Conservation (phyloP, 2,329 filamentous ascomycete genomes). For the Penicillium sp. region DNA sequence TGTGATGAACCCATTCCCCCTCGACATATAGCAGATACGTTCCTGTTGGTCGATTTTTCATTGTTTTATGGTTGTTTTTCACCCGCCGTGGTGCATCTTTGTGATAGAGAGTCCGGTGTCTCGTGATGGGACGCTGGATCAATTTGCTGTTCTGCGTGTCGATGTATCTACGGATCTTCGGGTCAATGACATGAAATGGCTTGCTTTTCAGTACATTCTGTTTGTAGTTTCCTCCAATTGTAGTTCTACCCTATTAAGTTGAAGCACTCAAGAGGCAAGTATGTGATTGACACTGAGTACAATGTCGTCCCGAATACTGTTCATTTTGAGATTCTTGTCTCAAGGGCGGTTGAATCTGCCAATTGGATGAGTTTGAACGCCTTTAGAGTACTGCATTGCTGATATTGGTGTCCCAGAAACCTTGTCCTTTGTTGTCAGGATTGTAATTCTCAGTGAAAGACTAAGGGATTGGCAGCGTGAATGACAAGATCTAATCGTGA, state of each 20-base stretch:
- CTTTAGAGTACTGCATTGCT: not conserved
- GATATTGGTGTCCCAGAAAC: not conserved
- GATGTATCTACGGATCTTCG: slow-evolving; percentile 12
- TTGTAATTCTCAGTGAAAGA: not conserved
- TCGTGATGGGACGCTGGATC: not conserved
- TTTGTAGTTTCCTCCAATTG: not conserved
- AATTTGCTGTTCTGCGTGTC: slow-evolving; percentile 5
- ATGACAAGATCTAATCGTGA: not conserved
- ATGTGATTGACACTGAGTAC: not conserved
- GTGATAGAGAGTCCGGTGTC: slow-evolving; percentile 12
- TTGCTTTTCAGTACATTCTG: not conserved
- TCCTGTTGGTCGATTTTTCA: slow-evolving; percentile 7
- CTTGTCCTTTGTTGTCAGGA: not conserved
- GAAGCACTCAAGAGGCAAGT: too few relatives aligned
- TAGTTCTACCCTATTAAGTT: not conserved
- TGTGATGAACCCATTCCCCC: slow-evolving; percentile 19
- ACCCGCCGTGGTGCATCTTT: slow-evolving; percentile 5
- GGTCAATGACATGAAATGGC: not conserved
- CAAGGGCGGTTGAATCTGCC: not conserved
- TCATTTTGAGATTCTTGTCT: not conserved
- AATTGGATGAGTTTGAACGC: not conserved
- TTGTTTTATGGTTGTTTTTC: not conserved
- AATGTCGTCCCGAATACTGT: not conserved
- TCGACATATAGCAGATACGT: slow-evolving; percentile 4
- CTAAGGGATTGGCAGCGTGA: not conserved